Conservation (phyloP, 495 filamentous ascomycete genomes). For the Penicillium goetzii region DNA sequence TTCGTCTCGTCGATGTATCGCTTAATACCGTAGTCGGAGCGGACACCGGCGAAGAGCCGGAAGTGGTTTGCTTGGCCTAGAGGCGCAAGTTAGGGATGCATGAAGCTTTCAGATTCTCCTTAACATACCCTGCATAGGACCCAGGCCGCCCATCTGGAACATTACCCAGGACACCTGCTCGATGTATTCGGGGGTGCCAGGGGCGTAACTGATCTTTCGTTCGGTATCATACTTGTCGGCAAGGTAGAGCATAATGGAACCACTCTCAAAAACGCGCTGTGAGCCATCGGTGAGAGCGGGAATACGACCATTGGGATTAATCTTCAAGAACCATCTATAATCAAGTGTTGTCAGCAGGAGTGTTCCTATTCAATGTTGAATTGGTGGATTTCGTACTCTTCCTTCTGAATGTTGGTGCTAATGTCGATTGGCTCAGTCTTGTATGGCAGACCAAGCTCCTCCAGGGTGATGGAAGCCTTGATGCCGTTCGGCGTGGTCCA, state of each 20-base stretch:
- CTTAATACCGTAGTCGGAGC: conserved; percentile 48
- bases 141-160: conserved; percentile 48
- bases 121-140: conserved; percentile 43
- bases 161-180: conserved; percentile 52
- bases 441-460: conserved; percentile 75
- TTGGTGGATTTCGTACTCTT: conserved; percentile 49
- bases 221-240: conserved; percentile 50
- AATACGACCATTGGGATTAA: conserved; percentile 91
- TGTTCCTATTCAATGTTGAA: background rate
- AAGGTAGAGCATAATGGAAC: conserved; percentile 53
- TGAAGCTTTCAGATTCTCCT: background rate
- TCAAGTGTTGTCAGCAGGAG: conserved; percentile 12
- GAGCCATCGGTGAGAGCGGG: conserved; percentile 62
- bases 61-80: conserved; percentile 50
- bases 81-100: background rate
- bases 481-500: conserved; percentile 46
- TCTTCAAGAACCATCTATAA: conserved; percentile 73
- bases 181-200: conserved; percentile 45
- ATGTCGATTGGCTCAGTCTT: conserved; percentile 65
- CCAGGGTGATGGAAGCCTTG: conserved; percentile 79
- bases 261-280: conserved; percentile 52
- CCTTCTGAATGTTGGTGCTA: conserved; percentile 69
- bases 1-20: conserved; percentile 45
- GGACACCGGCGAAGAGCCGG: conserved; percentile 38
- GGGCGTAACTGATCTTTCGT: conserved; percentile 46